Percentiles rank a stretch among this genome's conserved stretches.
These are phyloP conservation scores for Penicillium janthinellum DNA, from an alignment of 2,329 filamentous ascomycete genomes.

Conservation along the genomic window DNA sequence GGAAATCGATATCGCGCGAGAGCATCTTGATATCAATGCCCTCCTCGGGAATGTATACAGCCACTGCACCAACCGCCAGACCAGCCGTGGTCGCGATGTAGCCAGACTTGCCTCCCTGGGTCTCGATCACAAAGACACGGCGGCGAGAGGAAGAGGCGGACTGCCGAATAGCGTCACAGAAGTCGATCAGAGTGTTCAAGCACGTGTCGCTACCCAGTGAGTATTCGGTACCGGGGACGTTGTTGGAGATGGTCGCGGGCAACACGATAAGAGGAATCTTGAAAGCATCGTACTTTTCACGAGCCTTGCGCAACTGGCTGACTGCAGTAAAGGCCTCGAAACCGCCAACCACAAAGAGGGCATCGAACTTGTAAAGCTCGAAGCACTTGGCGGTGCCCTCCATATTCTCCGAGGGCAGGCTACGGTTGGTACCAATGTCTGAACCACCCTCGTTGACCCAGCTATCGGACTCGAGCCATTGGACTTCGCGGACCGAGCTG, in stretches of 20 bases:
- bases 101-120: conserved; percentile 90
- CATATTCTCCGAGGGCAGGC: conserved; percentile 85
- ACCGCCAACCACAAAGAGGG: conserved; percentile 86
- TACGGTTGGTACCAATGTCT: conserved; percentile 96
- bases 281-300: conserved; percentile 76
- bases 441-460: conserved; percentile 98
- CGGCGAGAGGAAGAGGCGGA: conserved; percentile 91
- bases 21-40: conserved; percentile 94
- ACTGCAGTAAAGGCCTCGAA: conserved; percentile 96
- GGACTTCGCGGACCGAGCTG: conserved; percentile 79
- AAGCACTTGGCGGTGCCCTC: conserved; percentile 80
- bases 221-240: conserved; percentile 96
- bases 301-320: conserved; percentile 79
- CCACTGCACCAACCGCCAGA: conserved; percentile 85
- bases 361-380: conserved; percentile 84
- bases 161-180: conserved; percentile 97
- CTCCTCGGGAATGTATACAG: conserved; percentile 96
- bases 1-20: conserved; percentile 81
- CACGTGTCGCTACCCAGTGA: conserved; percentile 96
- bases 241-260: conserved; percentile 98
- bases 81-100: conserved; percentile 92
- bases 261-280: conserved; percentile 90
- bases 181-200: conserved; percentile 89
- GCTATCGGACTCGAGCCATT: conserved; percentile 90
- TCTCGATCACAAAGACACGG: conserved; percentile 96